Conservation (phyloP, 164 flowering plant genomes). For the Aristolochia fimbriata region DNA sequence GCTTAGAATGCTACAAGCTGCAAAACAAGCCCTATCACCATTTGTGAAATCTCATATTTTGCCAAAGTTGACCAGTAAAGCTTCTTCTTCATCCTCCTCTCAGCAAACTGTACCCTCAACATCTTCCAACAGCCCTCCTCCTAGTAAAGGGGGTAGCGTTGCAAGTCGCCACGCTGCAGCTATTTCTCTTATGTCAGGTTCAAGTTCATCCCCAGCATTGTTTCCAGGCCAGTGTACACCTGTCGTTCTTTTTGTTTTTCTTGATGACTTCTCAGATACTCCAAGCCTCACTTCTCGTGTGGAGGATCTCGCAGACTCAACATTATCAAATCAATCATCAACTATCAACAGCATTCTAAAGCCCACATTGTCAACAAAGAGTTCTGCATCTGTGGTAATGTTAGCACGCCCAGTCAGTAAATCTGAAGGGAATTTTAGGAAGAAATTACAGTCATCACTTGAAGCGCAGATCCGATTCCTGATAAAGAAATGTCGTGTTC, state of each 20-base stretch:
- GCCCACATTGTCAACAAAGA: slow-evolving; percentile 45
- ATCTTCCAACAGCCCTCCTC: slow-evolving; percentile 36
- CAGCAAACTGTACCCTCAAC: slow-evolving; percentile 17
- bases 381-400: slow-evolving; percentile 65
- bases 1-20: slow-evolving; percentile 72
- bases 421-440: slow-evolving; percentile 55
- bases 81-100: slow-evolving; percentile 33
- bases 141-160: slow-evolving; percentile 50
- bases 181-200: slow-evolving; percentile 67
- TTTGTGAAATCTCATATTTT: slow-evolving; percentile 39
- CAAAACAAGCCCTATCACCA: slow-evolving; percentile 61
- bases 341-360: slow-evolving; percentile 26
- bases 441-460: slow-evolving; percentile 79
- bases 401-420: slow-evolving; percentile 69
- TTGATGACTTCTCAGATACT: slow-evolving; percentile 62
- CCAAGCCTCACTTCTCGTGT: slow-evolving; percentile 20
- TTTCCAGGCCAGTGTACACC: slow-evolving; percentile 91
- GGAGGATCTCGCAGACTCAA: slow-evolving; percentile 38
- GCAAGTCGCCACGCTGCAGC: slow-evolving; percentile 53
- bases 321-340: slow-evolving; percentile 36
- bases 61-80: slow-evolving; percentile 27
- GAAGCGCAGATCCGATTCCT: slow-evolving; percentile 81
- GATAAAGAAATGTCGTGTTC: slow-evolving; percentile 67
- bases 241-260: slow-evolving; percentile 64
- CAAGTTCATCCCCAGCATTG: slow-evolving; percentile 62